These are phyloP conservation scores for Fusarium drepaniforme DNA, from an alignment of 2,329 filamentous ascomycete species.

Conservation along the genomic window DNA sequence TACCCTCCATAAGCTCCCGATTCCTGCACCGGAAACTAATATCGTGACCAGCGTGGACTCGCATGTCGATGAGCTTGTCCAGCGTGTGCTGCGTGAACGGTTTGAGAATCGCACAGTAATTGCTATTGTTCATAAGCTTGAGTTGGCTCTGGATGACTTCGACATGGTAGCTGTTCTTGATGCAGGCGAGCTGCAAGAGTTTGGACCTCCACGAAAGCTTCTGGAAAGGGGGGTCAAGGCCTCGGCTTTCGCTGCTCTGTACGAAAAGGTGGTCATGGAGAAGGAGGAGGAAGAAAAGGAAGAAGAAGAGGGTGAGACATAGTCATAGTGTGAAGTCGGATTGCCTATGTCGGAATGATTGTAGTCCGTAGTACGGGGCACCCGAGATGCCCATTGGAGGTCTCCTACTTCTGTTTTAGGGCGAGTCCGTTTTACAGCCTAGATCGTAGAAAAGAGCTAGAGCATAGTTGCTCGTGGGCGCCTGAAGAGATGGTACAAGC, in stretches of 20 bases:
- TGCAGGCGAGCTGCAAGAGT: constrained; percentile 35
- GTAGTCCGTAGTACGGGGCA: not conserved
- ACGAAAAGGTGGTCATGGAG: not conserved
- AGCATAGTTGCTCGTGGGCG: not conserved
- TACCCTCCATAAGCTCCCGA: not conserved
- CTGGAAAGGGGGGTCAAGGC: constrained; percentile 8
- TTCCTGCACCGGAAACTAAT: not conserved
- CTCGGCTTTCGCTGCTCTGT: constrained; percentile 30
- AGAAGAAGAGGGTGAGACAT: not conserved
- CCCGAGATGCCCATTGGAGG: not conserved
- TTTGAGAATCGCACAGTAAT: constrained; percentile 44
- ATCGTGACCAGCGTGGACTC: constrained; percentile 23
- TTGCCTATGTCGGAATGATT: not conserved
- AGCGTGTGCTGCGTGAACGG: constrained; percentile 23
- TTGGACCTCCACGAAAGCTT: constrained; percentile 32
- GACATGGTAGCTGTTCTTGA: constrained; percentile 38
- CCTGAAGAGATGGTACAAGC: not conserved
- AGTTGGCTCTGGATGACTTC: constrained; percentile 35
- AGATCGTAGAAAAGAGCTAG: not conserved
- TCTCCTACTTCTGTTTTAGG: not conserved
- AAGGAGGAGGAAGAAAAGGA: not conserved
- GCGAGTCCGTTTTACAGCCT: not conserved
- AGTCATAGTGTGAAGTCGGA: not conserved
- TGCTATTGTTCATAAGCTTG: constrained; percentile 43
- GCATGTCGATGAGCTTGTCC: constrained; percentile 31